Evolutionary conservation across 495 filamentous ascomycete genomes (phyloP).

Genomic region (Xylaria sp.): DNA sequence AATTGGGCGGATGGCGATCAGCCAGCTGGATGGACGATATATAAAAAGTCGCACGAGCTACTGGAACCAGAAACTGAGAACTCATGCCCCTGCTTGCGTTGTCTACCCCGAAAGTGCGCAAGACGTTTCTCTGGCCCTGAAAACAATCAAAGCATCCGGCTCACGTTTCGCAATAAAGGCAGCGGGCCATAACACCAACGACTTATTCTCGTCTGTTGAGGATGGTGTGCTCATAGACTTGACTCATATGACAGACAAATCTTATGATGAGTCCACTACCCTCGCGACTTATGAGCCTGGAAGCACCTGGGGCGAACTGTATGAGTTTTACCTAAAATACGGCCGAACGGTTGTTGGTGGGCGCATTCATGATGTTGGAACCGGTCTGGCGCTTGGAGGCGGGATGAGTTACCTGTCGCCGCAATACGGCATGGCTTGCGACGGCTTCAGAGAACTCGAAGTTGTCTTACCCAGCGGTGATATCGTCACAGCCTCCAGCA

Average conservation of each 20-base stretch:
- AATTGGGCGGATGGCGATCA: background rate
- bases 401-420: conserved; percentile 49
- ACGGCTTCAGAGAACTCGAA: conserved; percentile 35
- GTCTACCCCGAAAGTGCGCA: conserved; percentile 38
- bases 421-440: conserved; percentile 47
- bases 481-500: conserved; percentile 28
- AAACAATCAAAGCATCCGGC: conserved; percentile 17
- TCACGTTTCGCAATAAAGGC: conserved; percentile 53
- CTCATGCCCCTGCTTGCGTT: conserved; percentile 40
- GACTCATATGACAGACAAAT: conserved; percentile 30
- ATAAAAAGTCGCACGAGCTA: conserved; percentile 41
- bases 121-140: conserved; percentile 32
- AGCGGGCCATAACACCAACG: conserved; percentile 55
- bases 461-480: conserved; percentile 29
- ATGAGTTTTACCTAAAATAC: conserved; percentile 41
- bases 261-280: conserved; percentile 42
- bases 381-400: conserved; percentile 44
- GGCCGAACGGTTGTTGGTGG: conserved; percentile 46
- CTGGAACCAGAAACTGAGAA: conserved; percentile 43
- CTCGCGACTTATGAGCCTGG: conserved; percentile 46
- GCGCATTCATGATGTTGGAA: conserved; percentile 43
- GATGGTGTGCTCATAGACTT: conserved; percentile 53
- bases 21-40: conserved; percentile 24
- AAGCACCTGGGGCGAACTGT: conserved; percentile 44
- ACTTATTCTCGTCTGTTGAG: conserved; percentile 45